Evolutionary conservation across 164 flowering plant genomes (phyloP), one percentile per base, ranked within the genome.

Genomic region (Paratinospora sagittata): DNA sequence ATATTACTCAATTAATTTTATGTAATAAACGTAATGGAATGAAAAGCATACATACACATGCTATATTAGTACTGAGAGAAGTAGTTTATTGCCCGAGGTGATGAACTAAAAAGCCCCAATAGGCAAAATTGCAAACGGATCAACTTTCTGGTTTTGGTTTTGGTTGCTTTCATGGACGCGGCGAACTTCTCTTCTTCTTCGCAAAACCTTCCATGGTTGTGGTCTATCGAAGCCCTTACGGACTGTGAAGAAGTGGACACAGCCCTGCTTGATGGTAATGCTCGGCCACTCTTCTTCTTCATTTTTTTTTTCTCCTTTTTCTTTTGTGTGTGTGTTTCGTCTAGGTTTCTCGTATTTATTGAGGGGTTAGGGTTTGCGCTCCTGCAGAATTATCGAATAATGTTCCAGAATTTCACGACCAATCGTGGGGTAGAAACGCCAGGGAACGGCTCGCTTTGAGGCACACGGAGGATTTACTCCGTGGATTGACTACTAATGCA

Each of bases 371-470:
- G 61, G 61, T 55, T 55, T 55, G 23, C 55, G 24, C 17, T n/a
- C 9, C 2, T 55, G 61, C 61, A 55, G 61, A 21, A 3, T n/a
- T 55, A 19, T n/a, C n/a, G n/a, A 55, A 23, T 55, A 19, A n/a
- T 19, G 61, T 55, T 55, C 24, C 8, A n/a, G 61, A 55, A 5
- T 55, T 55, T 6, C 61, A 21, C 7, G 8, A n/a, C 61, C 21
- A 55, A 19, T 55, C 61, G 6, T 55, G 61, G 61, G 21, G 24
- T 23, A n/a, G 24, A 55, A 55, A 55, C 43, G 81, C 85, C 6
- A 81, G 76, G 76, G 95, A 90, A 80, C 43, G 72, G 78, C 77
- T 82, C 27, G 82, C 88, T 27, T 70, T 90, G 75, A 85, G 86
- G 63, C 80, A 82, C 49, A 73, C 88, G 81, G 88, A 90, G 81